Percentiles rank a stretch among this genome's conserved stretches.
phyloP scores from a whole-genome alignment of 2,329 filamentous ascomycete genomes.

The Colletotrichum viniferum region DNA sequence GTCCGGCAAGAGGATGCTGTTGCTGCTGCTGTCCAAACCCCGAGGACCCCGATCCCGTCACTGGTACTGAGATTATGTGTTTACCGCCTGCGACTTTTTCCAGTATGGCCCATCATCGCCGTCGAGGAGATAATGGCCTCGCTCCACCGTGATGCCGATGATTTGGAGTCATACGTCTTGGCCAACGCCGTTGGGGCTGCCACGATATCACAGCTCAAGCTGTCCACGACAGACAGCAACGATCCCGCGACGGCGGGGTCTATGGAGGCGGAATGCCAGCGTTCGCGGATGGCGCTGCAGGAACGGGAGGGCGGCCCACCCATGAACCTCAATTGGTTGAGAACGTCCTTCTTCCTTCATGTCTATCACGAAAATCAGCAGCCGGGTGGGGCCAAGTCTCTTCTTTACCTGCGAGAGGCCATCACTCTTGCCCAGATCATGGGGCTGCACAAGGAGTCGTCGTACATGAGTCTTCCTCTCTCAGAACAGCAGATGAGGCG shows the following conservation, averaged over 20 bases:
- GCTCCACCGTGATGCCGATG: conserved; percentile 36
- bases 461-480: conserved; percentile 37
- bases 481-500: conserved; percentile 49
- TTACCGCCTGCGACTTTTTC: conserved; percentile 54
- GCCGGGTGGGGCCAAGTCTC: conserved; percentile 48
- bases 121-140: conserved; percentile 44
- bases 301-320: conserved; percentile 30
- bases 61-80: conserved; percentile 39
- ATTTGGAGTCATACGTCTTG: conserved; percentile 41
- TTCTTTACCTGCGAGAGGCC: conserved; percentile 53
- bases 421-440: conserved; percentile 57
- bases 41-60: conserved; percentile 18
- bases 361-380: conserved; percentile 55
- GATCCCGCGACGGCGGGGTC: conserved; percentile 34
- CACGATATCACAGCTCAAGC: conserved; percentile 52
- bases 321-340: conserved; percentile 43
- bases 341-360: conserved; percentile 56
- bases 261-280: conserved; percentile 40
- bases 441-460: conserved; percentile 47
- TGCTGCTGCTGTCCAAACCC: neutral
- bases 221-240: conserved; percentile 35
- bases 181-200: conserved; percentile 51
- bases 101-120: conserved; percentile 56
- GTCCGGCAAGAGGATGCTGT: neutral
- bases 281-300: conserved; percentile 25